These are phyloP conservation scores for Prunus mira DNA, from an alignment of 306 rosid genomes.

Conservation along the genomic window DNA sequence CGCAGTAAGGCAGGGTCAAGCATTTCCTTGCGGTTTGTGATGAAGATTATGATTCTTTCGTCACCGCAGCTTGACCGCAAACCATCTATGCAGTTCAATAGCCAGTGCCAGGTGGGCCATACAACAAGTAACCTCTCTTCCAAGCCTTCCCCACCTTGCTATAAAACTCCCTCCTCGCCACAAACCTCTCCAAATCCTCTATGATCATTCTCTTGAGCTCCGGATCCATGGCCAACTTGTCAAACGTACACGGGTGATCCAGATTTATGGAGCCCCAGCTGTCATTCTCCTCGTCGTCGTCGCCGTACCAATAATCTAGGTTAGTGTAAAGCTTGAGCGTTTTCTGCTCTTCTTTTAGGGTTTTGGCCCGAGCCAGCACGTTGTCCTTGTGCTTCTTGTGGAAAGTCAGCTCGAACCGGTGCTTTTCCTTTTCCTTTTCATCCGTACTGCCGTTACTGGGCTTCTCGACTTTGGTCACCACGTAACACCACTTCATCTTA, in stretches of 20 bases:
- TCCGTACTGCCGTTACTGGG: too few species aligned
- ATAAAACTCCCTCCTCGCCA: constrained; percentile 33
- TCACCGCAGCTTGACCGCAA: constrained; percentile 58
- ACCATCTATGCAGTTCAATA: constrained; percentile 45
- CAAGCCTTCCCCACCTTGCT: constrained; percentile 46
- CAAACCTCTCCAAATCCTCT: constrained; percentile 36
- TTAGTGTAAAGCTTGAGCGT: constrained; percentile 25
- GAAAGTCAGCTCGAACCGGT: constrained; percentile 27
- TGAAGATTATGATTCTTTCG: constrained; percentile 49
- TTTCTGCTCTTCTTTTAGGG: constrained; percentile 15
- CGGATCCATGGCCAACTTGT: constrained; percentile 38
- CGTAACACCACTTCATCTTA: constrained; percentile 20
- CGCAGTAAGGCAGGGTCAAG: constrained; percentile 45
- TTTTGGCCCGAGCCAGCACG: constrained; percentile 19
- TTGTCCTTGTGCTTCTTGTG: constrained; percentile 28
- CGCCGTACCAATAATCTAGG: not conserved
- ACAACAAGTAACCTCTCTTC: constrained; percentile 47
- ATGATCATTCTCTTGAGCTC: constrained; percentile 17
- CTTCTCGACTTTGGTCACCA: not conserved
- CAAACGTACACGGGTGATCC: constrained; percentile 43
- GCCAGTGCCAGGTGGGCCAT: constrained; percentile 43
- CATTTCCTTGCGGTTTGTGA: constrained; percentile 47
- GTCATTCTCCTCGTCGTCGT: not conserved
- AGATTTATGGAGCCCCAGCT: constrained; percentile 29
- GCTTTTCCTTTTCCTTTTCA: constrained; percentile 1